Evolutionary conservation across 2,329 filamentous ascomycete species (phyloP).

Genomic region (Calonectria hongkongensis): DNA sequence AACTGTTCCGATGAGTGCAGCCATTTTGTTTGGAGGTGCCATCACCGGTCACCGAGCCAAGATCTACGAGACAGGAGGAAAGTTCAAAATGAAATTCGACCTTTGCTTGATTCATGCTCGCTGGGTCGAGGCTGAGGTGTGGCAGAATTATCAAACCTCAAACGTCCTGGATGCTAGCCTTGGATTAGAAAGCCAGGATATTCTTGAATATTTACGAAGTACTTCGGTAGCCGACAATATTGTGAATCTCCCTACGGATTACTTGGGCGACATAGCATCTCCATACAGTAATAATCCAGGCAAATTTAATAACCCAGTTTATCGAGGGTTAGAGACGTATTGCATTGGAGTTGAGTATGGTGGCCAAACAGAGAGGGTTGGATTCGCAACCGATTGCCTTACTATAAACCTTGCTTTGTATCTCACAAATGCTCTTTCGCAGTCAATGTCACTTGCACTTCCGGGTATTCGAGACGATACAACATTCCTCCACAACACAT

Average conservation of each 20-base stretch:
- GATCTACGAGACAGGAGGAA: neutral
- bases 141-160: neutral
- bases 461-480: too few species aligned
- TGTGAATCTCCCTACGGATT: neutral
- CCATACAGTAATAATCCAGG: neutral
- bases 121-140: neutral
- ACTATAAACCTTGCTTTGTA: conserved; percentile 1
- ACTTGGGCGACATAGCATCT: neutral
- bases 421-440: neutral
- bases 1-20: neutral
- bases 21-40: neutral
- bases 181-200: neutral
- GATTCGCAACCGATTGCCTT: neutral
- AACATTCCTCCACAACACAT: too few species aligned
- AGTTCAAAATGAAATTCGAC: neutral
- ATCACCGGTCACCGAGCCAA: neutral
- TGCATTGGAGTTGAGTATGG: neutral
- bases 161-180: neutral
- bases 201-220: neutral
- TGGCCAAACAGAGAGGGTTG: neutral
- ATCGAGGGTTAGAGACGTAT: neutral
- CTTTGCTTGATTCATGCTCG: neutral
- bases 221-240: neutral
- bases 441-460: neutral
- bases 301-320: neutral